Evolutionary conservation across 2,329 filamentous ascomycete species (phyloP), one percentile per base, ranked within the genome.

Genomic region (Cladosporium sp.): DNA sequence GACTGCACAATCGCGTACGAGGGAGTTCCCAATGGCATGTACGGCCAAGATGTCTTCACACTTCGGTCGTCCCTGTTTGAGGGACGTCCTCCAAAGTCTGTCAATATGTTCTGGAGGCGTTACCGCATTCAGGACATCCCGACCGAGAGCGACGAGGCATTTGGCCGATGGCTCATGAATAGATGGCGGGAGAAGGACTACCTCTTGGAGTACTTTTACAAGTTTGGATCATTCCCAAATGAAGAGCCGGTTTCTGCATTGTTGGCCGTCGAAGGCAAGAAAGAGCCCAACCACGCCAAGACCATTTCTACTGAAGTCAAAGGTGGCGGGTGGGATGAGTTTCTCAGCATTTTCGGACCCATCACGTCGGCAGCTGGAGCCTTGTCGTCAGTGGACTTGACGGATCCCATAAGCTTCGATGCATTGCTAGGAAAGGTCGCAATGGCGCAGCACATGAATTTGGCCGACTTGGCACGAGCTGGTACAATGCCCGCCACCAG

Each of bases 1-100:
- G 92, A 96, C 78, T 97, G 93, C 78, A 98, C 95, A 0, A 89
- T 99, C 65, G 93, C 92, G 5, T 99, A 99, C 75, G 94, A 97
- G 78, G 94, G 95, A 16, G 87, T 97, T 51, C 91, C 91, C 88
- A 93, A 85, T 83, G 81, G 81, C 46, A 85, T 90, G 72, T 97
- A 89, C 70, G 93, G 94, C n/a, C 93, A 98, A 76, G 88, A 96
- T 58, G 90, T 91, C 73, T 98, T 96, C 78, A 93, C 91, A 0
- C 83, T 99, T 4, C 86, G 87, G 2, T 93, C 93, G 58, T 96
- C 92, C 4, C 97, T 95, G 75, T 89, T 97, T 68, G 88, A 95
- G 76, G 93, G 95, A 14, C 88, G 91, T 1, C 90, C 93, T 0
- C 95, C 94, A 1, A 97, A 93, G 76, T 97, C 93, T 1, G 93